phyloP scores from a whole-genome alignment of 2,329 filamentous ascomycete species.

The Chaetomium globosum region DNA sequence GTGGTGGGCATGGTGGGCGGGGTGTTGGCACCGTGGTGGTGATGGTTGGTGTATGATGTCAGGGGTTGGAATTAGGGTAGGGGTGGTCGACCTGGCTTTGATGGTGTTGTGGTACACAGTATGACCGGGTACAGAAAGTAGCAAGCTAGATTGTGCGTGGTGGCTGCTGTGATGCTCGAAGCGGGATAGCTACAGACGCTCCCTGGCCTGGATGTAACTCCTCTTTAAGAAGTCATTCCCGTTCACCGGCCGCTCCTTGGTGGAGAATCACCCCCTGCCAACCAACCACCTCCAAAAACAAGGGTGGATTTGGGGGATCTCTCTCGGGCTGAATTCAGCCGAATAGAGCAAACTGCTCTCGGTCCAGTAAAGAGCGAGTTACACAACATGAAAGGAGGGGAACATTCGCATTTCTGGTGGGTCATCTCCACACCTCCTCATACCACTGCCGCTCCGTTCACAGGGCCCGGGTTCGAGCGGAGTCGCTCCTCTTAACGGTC shows the following conservation, averaged over 20 bases:
- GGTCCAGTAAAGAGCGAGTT: slow-evolving; percentile 10
- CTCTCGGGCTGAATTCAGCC: slow-evolving; percentile 13
- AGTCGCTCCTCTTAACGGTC: slow-evolving; percentile 15
- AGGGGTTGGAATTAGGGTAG: neutral
- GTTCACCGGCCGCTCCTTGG: slow-evolving; percentile 15
- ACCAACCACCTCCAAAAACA: neutral
- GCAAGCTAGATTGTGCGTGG: neutral
- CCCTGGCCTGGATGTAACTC: slow-evolving; percentile 11
- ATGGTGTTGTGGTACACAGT: neutral
- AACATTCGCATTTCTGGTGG: neutral
- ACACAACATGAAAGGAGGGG: slow-evolving; percentile 1
- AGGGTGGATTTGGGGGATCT: slow-evolving; percentile 1
- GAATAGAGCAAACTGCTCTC: neutral
- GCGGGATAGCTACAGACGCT: neutral
- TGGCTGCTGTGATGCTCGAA: neutral
- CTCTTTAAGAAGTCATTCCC: slow-evolving; percentile 11
- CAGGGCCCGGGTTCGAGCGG: slow-evolving; percentile 4
- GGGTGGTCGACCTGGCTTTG: neutral
- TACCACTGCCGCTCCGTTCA: neutral
- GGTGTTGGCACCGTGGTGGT: neutral
- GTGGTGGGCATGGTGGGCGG: slow-evolving; percentile 46
- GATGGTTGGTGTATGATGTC: neutral
- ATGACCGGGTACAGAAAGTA: neutral
- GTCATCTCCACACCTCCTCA: slow-evolving; percentile 2
- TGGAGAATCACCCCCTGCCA: slow-evolving; percentile 15